Evolutionary conservation across 108 stramenopile genomes (phyloP).

Genomic region (Tribonema minus): DNA sequence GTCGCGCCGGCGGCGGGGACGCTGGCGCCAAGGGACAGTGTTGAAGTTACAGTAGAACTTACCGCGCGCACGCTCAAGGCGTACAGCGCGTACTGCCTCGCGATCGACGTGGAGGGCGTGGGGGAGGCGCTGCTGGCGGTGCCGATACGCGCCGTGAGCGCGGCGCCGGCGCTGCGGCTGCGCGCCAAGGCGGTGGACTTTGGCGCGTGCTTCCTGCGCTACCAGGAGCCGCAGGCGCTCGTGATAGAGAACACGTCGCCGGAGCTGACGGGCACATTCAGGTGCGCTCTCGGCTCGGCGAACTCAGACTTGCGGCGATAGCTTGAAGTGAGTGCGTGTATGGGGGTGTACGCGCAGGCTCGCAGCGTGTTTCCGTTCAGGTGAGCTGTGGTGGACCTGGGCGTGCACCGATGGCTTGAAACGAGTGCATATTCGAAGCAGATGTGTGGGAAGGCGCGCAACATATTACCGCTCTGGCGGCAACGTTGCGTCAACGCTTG

Average conservation of each 20-base stretch:
- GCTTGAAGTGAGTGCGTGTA: no score
- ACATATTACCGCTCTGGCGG: no score
- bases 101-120: slow-evolving; percentile 57
- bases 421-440: no score
- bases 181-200: slow-evolving; percentile 30
- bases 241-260: slow-evolving; percentile 45
- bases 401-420: no score
- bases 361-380: no score
- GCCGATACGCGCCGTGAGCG: slow-evolving; percentile 6
- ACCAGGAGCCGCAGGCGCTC: slow-evolving; percentile 53
- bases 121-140: slow-evolving; percentile 54
- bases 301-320: no score
- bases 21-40: slow-evolving; percentile 38
- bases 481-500: no score
- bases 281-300: no score
- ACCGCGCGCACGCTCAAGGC: slow-evolving; percentile 52
- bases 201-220: slow-evolving; percentile 57
- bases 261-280: slow-evolving; percentile 50
- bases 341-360: no score
- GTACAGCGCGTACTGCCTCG: slow-evolving; percentile 48
- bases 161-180: slow-evolving; percentile 19
- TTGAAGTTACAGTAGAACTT: slow-evolving; percentile 46
- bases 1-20: slow-evolving; percentile 44
- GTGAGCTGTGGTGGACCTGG: no score
- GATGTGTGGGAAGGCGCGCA: no score